These are phyloP conservation scores for Leucocoprinus leucothites DNA, from an alignment of 768 basidiomycete species.

Conservation along the genomic window DNA sequence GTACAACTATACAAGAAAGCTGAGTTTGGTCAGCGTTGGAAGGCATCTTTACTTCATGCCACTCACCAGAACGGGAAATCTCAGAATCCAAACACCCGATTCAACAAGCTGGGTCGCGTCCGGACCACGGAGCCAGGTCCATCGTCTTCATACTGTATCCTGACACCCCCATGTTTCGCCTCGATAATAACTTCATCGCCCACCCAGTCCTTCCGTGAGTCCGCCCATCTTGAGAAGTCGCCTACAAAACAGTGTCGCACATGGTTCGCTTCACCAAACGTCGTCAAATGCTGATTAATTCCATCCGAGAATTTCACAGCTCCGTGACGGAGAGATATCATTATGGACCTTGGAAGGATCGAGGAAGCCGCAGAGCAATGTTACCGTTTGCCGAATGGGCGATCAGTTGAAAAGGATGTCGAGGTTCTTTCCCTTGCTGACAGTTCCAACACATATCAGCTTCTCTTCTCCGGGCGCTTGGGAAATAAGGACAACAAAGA, in stretches of 20 bases:
- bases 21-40: too few relatives aligned
- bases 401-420: conserved; percentile 23
- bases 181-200: conserved; percentile 38
- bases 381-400: conserved; percentile 27
- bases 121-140: conserved; percentile 20
- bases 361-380: conserved; percentile 34
- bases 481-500: too few relatives aligned
- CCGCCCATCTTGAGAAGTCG: conserved; percentile 29
- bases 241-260: conserved; percentile 40
- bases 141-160: conserved; percentile 36
- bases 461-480: neutral
- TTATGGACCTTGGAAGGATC: conserved; percentile 38
- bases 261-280: conserved; percentile 28
- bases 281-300: conserved; percentile 26
- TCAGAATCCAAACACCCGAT: conserved; percentile 46
- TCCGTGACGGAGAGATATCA: conserved; percentile 30
- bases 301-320: conserved; percentile 30
- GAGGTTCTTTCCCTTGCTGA: conserved; percentile 12
- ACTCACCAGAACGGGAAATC: conserved; percentile 9
- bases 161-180: conserved; percentile 33
- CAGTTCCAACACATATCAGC: neutral
- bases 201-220: conserved; percentile 27
- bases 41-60: too few relatives aligned
- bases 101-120: conserved; percentile 54
- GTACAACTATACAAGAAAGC: neutral